These are phyloP conservation scores for Hypoxylon trugodes DNA, from an alignment of 495 filamentous ascomycete genomes.

Conservation along the genomic window DNA sequence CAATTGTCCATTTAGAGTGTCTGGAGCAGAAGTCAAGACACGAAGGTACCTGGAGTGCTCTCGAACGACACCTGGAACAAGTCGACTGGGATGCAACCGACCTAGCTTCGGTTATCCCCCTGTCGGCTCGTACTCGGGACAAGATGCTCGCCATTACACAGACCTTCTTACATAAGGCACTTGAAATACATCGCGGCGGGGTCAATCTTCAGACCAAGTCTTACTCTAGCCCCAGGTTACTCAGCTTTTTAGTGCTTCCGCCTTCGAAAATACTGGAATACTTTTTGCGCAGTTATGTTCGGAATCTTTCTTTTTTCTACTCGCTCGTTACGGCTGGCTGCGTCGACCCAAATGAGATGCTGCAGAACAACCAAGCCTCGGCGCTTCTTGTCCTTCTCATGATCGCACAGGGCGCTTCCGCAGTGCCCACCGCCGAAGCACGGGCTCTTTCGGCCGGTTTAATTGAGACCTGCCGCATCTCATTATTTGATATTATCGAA, in stretches of 20 bases:
- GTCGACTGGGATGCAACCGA: constrained; percentile 49
- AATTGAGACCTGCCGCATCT: constrained; percentile 71
- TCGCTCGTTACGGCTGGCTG: constrained; percentile 59
- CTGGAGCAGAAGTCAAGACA: constrained; percentile 65
- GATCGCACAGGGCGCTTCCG: constrained; percentile 70
- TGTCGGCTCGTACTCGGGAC: constrained; percentile 63
- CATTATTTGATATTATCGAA: constrained; percentile 70
- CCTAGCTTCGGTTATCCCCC: constrained; percentile 55
- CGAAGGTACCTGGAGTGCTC: constrained; percentile 55
- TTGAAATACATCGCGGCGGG: constrained; percentile 64
- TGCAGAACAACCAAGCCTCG: constrained; percentile 64
- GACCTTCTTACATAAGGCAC: constrained; percentile 68
- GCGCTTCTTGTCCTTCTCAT: constrained; percentile 68
- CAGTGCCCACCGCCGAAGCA: constrained; percentile 64
- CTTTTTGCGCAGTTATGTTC: constrained; percentile 67
- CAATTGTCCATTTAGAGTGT: constrained; percentile 64
- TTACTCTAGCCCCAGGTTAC: constrained; percentile 51
- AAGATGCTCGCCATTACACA: constrained; percentile 71
- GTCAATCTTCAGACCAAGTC: constrained; percentile 45
- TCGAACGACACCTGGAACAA: constrained; percentile 52
- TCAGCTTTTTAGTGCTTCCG: constrained; percentile 66
- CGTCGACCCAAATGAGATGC: constrained; percentile 67
- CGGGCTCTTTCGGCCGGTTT: constrained; percentile 67
- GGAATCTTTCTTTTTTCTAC: constrained; percentile 66
- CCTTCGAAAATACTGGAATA: constrained; percentile 66